Evolutionary conservation across 2,329 filamentous ascomycete genomes (phyloP).

Genomic region (Diaporthe eres): DNA sequence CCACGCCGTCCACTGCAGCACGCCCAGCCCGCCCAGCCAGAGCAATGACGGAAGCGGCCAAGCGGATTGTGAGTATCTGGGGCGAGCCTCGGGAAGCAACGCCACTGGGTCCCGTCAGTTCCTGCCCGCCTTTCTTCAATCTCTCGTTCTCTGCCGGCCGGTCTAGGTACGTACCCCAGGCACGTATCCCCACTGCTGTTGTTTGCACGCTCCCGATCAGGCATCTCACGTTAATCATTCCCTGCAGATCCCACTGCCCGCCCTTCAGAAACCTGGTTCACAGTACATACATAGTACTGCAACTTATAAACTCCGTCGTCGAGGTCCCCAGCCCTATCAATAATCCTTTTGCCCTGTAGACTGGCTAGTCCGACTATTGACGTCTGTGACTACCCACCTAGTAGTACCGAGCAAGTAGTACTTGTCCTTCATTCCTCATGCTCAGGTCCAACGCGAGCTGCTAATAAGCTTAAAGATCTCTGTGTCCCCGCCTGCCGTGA

Average conservation of each 20-base stretch:
- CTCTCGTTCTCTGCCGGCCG: background rate
- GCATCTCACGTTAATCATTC: background rate
- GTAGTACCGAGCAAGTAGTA: background rate
- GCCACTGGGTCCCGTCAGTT: conserved; percentile 10
- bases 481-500: conserved; percentile 2
- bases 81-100: conserved; percentile 22
- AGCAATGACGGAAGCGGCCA: conserved; percentile 28
- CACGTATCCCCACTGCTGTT: background rate
- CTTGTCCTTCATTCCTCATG: background rate
- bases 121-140: background rate
- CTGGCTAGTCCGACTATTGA: background rate
- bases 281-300: background rate
- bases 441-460: background rate
- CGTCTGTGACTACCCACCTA: background rate
- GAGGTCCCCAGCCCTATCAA: conserved; percentile 12
- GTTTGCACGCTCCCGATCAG: background rate
- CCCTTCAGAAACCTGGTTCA: background rate
- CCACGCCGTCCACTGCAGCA: background rate
- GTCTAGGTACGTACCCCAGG: background rate
- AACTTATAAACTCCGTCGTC: background rate
- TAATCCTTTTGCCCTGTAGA: background rate
- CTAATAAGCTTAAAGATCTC: background rate
- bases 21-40: background rate
- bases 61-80: conserved; percentile 20
- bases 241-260: conserved; percentile 26